These are phyloP conservation scores for Cyamopsis tetragonoloba DNA, from an alignment of 306 rosid species.

Conservation along the genomic window DNA sequence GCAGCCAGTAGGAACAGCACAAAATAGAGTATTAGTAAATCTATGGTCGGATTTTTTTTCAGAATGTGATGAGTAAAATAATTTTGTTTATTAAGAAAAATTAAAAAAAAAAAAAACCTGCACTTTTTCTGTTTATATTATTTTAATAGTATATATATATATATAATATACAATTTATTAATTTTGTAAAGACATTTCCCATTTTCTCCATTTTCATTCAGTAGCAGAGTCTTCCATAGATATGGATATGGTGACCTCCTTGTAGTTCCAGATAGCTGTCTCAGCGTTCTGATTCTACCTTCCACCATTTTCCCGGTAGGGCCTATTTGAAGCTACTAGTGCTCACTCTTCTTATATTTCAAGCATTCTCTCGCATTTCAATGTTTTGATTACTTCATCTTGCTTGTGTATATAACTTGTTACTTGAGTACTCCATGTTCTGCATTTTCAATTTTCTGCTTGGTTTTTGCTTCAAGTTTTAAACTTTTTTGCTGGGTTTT, in stretches of 20 bases:
- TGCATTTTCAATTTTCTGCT: slow-evolving; percentile 37
- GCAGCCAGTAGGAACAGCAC: background rate
- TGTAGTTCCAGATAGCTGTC: slow-evolving; percentile 11
- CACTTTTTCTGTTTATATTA: background rate
- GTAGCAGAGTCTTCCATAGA: background rate
- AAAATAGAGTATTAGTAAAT: background rate
- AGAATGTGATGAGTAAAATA: background rate
- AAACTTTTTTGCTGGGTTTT: background rate
- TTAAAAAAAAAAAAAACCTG: background rate
- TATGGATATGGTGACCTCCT: slow-evolving; percentile 17
- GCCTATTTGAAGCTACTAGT: background rate
- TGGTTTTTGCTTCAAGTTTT: slow-evolving; percentile 23
- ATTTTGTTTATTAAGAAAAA: background rate
- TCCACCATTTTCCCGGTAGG: slow-evolving; percentile 16
- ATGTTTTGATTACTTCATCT: background rate
- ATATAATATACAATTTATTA: too few species aligned
- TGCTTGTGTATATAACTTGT: slow-evolving; percentile 6
- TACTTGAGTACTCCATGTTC: slow-evolving; percentile 14
- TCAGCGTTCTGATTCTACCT: slow-evolving; percentile 32
- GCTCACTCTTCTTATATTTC: slow-evolving; percentile 1
- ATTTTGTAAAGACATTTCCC: slow-evolving; percentile 14
- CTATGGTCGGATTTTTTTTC: background rate
- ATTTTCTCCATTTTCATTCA: slow-evolving; percentile 24
- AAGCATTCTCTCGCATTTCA: slow-evolving; percentile 12
- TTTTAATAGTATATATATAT: too few species aligned